Percentiles rank a stretch among this genome's conserved stretches.
Evolutionary conservation across 768 basidiomycete species (phyloP).

Genomic region (Boletellus sp.): DNA sequence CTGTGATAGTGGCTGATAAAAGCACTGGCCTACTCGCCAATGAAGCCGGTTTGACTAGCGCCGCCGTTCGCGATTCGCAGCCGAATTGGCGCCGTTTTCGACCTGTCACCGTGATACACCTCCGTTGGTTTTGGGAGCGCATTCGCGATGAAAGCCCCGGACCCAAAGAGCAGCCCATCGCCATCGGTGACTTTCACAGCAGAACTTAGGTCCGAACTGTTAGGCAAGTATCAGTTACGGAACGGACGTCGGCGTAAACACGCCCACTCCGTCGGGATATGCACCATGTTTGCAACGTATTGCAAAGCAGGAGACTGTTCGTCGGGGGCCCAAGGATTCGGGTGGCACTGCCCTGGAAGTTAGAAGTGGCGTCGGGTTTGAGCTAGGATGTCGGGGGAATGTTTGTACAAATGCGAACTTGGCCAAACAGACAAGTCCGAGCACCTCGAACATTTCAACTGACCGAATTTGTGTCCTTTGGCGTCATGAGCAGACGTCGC

Average conservation of each 20-base stretch:
- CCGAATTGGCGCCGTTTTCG: constrained; percentile 31
- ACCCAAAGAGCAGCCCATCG: constrained; percentile 6
- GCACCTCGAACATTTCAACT: too few relatives aligned
- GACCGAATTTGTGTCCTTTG: too few relatives aligned
- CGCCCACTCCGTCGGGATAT: constrained; percentile 5
- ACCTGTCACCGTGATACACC: constrained; percentile 41
- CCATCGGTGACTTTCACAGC: background rate
- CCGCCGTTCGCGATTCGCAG: constrained; percentile 50
- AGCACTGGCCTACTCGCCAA: constrained; percentile 44
- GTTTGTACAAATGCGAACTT: too few relatives aligned
- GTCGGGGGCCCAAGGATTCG: background rate
- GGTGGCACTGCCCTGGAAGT: too few relatives aligned
- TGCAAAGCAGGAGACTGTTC: background rate
- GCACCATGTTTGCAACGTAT: constrained; percentile 4
- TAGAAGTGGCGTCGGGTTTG: too few relatives aligned
- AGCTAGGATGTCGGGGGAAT: too few relatives aligned
- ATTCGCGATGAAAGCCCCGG: background rate
- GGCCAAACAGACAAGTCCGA: too few relatives aligned
- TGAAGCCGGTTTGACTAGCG: constrained; percentile 49
- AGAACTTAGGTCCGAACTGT: background rate
- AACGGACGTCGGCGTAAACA: background rate
- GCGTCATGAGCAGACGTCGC: too few relatives aligned
- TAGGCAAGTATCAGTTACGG: background rate
- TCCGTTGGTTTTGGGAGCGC: constrained; percentile 9
- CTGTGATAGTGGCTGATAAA: constrained; percentile 36